phyloP scores from a whole-genome alignment of 495 filamentous ascomycete species.

The Penicillium crystallinum region DNA sequence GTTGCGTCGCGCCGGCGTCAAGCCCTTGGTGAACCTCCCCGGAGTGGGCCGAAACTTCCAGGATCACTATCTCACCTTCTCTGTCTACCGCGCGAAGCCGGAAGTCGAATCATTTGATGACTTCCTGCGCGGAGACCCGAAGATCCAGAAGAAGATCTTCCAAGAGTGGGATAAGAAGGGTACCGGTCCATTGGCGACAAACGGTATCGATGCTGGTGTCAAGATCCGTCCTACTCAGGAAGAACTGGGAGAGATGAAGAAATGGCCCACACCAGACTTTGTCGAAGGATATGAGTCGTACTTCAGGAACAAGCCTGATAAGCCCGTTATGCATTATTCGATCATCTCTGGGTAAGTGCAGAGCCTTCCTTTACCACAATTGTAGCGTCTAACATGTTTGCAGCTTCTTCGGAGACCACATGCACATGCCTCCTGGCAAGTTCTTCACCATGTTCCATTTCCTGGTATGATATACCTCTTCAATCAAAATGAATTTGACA shows the following conservation, averaged over 20 bases:
- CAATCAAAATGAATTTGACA: not conserved
- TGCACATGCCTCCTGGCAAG: slow-evolving; percentile 69
- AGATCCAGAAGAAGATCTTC: slow-evolving; percentile 62
- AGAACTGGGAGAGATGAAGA: slow-evolving; percentile 63
- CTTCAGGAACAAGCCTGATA: slow-evolving; percentile 81
- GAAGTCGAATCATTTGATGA: slow-evolving; percentile 76
- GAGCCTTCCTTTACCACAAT: too few relatives aligned
- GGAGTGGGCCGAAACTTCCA: slow-evolving; percentile 82
- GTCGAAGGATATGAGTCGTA: slow-evolving; percentile 67
- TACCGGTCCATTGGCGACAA: slow-evolving; percentile 74
- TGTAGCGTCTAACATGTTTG: slow-evolving; percentile 4
- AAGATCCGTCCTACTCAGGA: slow-evolving; percentile 69
- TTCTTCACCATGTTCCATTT: slow-evolving; percentile 91
- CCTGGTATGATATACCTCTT: slow-evolving; percentile 37
- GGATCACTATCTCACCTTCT: slow-evolving; percentile 80
- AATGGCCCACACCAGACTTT: slow-evolving; percentile 64
- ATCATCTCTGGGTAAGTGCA: slow-evolving; percentile 54
- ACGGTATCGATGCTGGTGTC: slow-evolving; percentile 79
- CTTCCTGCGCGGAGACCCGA: slow-evolving; percentile 68
- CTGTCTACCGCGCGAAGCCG: slow-evolving; percentile 69
- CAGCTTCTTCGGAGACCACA: slow-evolving; percentile 54
- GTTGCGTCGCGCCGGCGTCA: slow-evolving; percentile 62
- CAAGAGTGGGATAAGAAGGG: slow-evolving; percentile 77
- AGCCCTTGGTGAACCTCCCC: slow-evolving; percentile 71
- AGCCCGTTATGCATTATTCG: slow-evolving; percentile 81